Evolutionary conservation across 2,329 filamentous ascomycete genomes (phyloP), one percentile per base, ranked within the genome.

Genomic region (Ophiostoma novo-ulmi): DNA sequence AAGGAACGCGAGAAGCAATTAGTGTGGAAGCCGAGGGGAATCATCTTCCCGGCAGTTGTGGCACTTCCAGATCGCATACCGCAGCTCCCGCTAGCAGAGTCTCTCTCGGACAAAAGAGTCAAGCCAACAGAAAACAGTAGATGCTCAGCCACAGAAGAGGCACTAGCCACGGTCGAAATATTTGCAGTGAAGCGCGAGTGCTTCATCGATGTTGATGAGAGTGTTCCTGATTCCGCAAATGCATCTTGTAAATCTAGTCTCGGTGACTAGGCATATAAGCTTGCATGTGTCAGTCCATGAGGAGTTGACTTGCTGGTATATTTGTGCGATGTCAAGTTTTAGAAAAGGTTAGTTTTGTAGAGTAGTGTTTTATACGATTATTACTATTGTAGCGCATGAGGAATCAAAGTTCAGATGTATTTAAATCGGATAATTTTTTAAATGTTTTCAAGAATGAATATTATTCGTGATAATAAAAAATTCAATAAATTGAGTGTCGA

Each of bases 41-140:
- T 75, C 0, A 11, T 74, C 36, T 65, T 74, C 10, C 74, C 74
- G 1, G 68, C 71, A 1, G 26, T 75, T 1, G 73, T 75, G 14
- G 36, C 64, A 3, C 67, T 75, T 5, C 58, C 20, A n/a, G 63
- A 66, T 10, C 17, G n/a, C 36, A 3, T 41, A 6, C 36, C 36
- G 10, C 6, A 20, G 31, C 31, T 22, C 11, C 55, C 22, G 11
- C 58, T 26, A 35, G 58, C 26, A 20, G n/a, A 17, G 58, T 17
- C 61, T 64, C 4, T 8, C 61, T 38, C 58, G 5, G 26, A 13
- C 58, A 63, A 14, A 14, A 20, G 58, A 63, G 14, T 35, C 44
- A 20, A 48, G 2, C 31, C 8, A 52, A n/a, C 17, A 52, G 26
- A 63, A 26, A 13, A 22, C 4, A 63, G 6, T 4, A 63, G 52